Evolutionary conservation across 2,329 filamentous ascomycete species (phyloP), one percentile per base, ranked within the genome.

Genomic region (Pseudopithomyces maydicus): DNA sequence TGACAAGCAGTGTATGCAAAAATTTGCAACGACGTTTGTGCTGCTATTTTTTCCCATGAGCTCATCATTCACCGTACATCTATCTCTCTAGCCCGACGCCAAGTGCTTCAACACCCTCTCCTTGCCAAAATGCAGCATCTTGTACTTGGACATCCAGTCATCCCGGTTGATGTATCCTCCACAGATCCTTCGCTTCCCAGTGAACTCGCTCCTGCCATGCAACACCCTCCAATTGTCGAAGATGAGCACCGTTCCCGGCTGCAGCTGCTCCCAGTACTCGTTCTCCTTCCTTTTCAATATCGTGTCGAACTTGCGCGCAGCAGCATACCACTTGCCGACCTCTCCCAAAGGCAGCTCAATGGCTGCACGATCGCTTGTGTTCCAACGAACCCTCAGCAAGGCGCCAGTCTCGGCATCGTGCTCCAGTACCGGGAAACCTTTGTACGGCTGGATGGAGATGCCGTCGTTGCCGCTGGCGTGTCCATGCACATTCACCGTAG

Each of bases 191-290:
- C 95, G 83, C 70, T 90, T 87, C 1, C 95, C 95, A 6, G 88
- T 89, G 70, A 98, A 99, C 0, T 85, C 85, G 50, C 88, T 88
- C 66, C 95, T 83, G 1, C 94, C 95, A 75, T 99, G 95, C 65
- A 98, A 79, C 33, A 97, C 90, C 57, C 95, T 85, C 92, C 94
- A 97, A 71, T 99, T 98, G 73, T 99, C 91, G 74, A 99, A 97
- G 45, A 98, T 90, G 90, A 97, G 70, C 6, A 92, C 84, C 51
- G 81, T 86, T 2, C 95, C 95, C 0, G 95, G 94, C 67, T 84
- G 78, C 54, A 99, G 79, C 75, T 96, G 90, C 62, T 90, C 88
- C 89, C 90, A 90, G 70, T 90, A 93, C 74, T 95, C 85, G 62
- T 86, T 85, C 52, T 85, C 79, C 52, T 81, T 74, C 49, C 86